Base-by-base conservation (phyloP, 768 basidiomycete genomes). In the Gloeopeniophorella convolvens region DNA sequence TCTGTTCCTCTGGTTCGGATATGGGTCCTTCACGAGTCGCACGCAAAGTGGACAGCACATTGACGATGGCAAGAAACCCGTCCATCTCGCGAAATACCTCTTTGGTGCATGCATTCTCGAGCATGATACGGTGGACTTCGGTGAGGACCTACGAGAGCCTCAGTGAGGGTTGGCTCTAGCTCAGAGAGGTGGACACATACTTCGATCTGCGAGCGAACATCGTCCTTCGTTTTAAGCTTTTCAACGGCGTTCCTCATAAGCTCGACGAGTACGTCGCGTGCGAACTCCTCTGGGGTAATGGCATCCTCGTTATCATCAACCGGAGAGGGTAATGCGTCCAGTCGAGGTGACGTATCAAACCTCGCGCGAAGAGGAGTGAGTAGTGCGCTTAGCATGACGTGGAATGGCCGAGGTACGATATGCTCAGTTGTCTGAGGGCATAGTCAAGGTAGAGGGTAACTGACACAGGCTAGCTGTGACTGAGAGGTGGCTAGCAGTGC, bases 31-130 rank as follows among this genome's bases (percentile, higher is more conserved):
- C 61, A 48, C 62, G 60, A 9, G 58, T 54, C 21, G 70, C 68
- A 45, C 74, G 64, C 0, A 85, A 65, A 0, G 78, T 79, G 1
- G 86, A 84, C 4, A 92, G 70, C 26, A 85, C 73, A 58, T 79
- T 85, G 67, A 89, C 80, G 27, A 89, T 68, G 9, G 80, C 76
- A 16, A 90, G 69, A 62, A 89, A 90, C 1, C 89, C 89, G 54
- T 91, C 89, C 60, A 85, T 70, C 60, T 89, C 85, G 4, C 89
- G 74, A 64, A 92, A 91, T 16, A 83, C 80, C 48, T 83, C 81
- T 63, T 83, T 85, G 10, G 85, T 85, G 35, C 64, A 68, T 2
- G 71, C 62, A 58, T 86, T 82, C 63, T 87, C 79, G 13, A 73
- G 70, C 72, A 90, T 73, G 20, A 84, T 78, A 13, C 79, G 71